These are phyloP conservation scores for Dalbergia oliveri DNA, from an alignment of 306 rosid genomes.

Conservation along the genomic window DNA sequence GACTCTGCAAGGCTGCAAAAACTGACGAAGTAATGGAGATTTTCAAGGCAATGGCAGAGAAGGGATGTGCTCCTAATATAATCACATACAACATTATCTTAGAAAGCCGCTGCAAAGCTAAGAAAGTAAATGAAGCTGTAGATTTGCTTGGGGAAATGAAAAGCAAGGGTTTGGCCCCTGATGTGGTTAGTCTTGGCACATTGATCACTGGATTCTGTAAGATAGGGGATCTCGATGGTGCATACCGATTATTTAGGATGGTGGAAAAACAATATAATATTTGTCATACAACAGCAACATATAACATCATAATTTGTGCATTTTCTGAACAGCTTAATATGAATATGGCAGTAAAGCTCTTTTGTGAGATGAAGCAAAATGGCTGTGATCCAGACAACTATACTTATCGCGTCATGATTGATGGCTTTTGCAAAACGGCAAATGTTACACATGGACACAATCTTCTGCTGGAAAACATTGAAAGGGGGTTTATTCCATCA, in stretches of 20 bases:
- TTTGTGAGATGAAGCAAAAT: constrained; percentile 65
- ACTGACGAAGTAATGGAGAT: constrained; percentile 70
- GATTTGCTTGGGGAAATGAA: constrained; percentile 70
- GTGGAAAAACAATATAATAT: constrained; percentile 56
- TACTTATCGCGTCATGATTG: constrained; percentile 82
- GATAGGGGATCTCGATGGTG: constrained; percentile 78
- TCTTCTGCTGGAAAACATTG: constrained; percentile 67
- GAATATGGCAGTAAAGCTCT: constrained; percentile 64
- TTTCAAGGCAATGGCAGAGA: constrained; percentile 73
- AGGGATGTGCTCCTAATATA: constrained; percentile 73
- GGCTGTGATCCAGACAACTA: constrained; percentile 70
- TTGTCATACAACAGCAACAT: constrained; percentile 73
- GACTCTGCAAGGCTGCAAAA: constrained; percentile 86
- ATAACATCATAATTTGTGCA: constrained; percentile 75
- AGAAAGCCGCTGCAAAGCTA: constrained; percentile 85
- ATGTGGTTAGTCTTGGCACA: constrained; percentile 74
- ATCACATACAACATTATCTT: constrained; percentile 76
- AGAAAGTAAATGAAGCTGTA: constrained; percentile 69
- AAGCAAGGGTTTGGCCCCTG: constrained; percentile 69
- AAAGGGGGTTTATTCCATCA: constrained; percentile 73
- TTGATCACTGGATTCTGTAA: constrained; percentile 72
- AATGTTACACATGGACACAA: constrained; percentile 65
- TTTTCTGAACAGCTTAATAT: constrained; percentile 74
- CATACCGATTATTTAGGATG: constrained; percentile 67
- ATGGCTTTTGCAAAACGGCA: constrained; percentile 82